Conservation (phyloP, 768 basidiomycete species). For the Lentinula sp. region DNA sequence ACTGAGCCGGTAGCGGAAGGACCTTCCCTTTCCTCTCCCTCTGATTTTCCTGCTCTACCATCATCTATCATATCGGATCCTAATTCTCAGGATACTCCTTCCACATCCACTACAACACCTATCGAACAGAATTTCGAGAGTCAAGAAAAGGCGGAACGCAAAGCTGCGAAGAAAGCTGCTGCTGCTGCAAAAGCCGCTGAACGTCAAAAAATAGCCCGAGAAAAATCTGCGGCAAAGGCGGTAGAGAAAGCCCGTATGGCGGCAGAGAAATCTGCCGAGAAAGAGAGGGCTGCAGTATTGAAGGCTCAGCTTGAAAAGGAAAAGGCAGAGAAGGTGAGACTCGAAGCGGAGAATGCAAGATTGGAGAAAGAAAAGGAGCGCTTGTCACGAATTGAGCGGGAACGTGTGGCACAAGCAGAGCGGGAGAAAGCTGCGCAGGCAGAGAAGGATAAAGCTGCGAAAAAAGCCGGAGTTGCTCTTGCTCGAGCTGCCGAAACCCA, state of each 20-base stretch:
- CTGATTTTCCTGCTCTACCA: slow-evolving; percentile 74
- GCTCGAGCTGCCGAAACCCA: slow-evolving; percentile 8
- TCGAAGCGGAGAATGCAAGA: slow-evolving; percentile 34
- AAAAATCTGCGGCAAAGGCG: slow-evolving; percentile 49
- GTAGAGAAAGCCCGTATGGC: slow-evolving; percentile 49
- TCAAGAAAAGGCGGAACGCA: slow-evolving; percentile 54
- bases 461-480: slow-evolving; percentile 1
- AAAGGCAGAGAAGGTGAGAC: slow-evolving; percentile 27
- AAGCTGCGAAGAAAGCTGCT: slow-evolving; percentile 59
- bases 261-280: slow-evolving; percentile 49
- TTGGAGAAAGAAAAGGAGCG: slow-evolving; percentile 26
- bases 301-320: slow-evolving; percentile 28
- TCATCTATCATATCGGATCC: slow-evolving; percentile 23
- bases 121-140: slow-evolving; percentile 30
- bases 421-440: slow-evolving; percentile 23
- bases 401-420: slow-evolving; percentile 25
- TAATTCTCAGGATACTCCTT: slow-evolving; percentile 22
- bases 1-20: slow-evolving; percentile 12
- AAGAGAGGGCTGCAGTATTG: slow-evolving; percentile 37
- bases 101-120: slow-evolving; percentile 19
- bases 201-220: slow-evolving; percentile 48
- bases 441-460: slow-evolving; percentile 15
- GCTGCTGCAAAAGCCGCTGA: slow-evolving; percentile 60
- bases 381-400: slow-evolving; percentile 28
- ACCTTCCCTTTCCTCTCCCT: slow-evolving; percentile 47